phyloP scores from a whole-genome alignment of 1,284 basidiomycete genomes.

The Fistulinella staudtii region DNA sequence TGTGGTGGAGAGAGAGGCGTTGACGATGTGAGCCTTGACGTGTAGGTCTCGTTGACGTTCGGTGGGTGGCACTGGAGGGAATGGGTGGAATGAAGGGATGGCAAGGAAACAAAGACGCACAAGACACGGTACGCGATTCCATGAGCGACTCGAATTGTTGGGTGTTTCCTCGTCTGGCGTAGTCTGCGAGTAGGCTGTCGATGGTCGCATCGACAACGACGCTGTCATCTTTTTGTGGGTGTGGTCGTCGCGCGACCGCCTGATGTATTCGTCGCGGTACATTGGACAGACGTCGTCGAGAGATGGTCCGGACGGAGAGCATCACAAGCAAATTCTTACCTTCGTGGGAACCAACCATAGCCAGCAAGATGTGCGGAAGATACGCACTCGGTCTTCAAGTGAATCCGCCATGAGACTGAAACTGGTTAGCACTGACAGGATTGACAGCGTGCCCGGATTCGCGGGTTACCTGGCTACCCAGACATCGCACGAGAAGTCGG shows the following conservation, averaged over 20 bases:
- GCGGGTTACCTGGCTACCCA: constrained; percentile 40
- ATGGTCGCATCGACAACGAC: constrained; percentile 21
- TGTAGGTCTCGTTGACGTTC: constrained; percentile 64
- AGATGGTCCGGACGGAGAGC: not conserved
- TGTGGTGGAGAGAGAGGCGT: constrained; percentile 14
- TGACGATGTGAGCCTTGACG: constrained; percentile 54
- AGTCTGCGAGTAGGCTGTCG: constrained; percentile 46
- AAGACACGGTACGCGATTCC: constrained; percentile 38
- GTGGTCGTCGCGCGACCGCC: constrained; percentile 7
- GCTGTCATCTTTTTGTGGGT: constrained; percentile 8
- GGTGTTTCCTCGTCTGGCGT: constrained; percentile 47
- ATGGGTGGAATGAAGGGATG: not conserved
- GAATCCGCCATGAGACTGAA: no score
- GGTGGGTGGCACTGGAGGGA: constrained; percentile 41
- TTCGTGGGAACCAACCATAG: no score
- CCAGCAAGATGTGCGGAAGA: constrained; percentile 73
- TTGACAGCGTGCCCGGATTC: constrained; percentile 35
- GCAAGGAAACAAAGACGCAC: constrained; percentile 30
- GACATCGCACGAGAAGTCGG: constrained; percentile 39
- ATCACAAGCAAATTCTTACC: not conserved
- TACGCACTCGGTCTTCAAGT: constrained; percentile 55
- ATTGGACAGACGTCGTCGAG: constrained; percentile 4
- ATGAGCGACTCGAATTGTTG: constrained; percentile 45
- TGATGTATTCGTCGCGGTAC: constrained; percentile 23
- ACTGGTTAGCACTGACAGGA: no score